phyloP scores from a whole-genome alignment of 148 eudicot genomes.

The Diospyros lotus region DNA sequence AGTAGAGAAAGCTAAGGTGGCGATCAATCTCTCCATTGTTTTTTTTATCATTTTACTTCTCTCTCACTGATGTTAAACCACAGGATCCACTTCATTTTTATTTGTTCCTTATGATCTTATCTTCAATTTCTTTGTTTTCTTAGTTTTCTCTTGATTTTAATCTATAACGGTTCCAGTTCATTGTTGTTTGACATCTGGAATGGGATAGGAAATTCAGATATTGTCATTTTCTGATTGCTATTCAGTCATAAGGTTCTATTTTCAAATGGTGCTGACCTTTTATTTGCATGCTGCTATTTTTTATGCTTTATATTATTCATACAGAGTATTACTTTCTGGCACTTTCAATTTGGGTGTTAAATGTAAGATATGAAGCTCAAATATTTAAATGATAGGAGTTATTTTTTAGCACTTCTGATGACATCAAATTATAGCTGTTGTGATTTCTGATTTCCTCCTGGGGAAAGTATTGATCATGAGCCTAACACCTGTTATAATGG shows the following conservation, averaged over 20 bases:
- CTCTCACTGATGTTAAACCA: background rate
- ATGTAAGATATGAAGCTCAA: background rate
- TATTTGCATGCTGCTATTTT: background rate
- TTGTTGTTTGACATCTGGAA: slow-evolving; percentile 1
- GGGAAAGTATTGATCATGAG: background rate
- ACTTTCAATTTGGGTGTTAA: background rate
- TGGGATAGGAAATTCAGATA: background rate
- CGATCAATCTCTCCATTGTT: slow-evolving; percentile 2
- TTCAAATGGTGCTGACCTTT: background rate
- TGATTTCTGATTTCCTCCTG: background rate
- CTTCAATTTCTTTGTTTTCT: background rate
- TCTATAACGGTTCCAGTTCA: background rate
- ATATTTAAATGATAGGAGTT: background rate
- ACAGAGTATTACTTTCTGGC: background rate
- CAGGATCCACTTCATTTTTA: too few species aligned
- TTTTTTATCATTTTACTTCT: background rate
- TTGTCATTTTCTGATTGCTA: background rate
- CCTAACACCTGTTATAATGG: background rate
- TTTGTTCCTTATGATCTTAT: too few species aligned
- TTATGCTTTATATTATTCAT: background rate
- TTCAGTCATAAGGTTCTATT: background rate
- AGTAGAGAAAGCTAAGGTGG: slow-evolving; percentile 86
- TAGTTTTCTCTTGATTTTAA: background rate
- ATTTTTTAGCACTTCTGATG: background rate
- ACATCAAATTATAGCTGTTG: too few species aligned